A percentile compares a stretch with the other conserved stretches of the same genome.
phyloP scores from a whole-genome alignment of 495 filamentous ascomycete genomes.

The Lasiosphaeria hispida region DNA sequence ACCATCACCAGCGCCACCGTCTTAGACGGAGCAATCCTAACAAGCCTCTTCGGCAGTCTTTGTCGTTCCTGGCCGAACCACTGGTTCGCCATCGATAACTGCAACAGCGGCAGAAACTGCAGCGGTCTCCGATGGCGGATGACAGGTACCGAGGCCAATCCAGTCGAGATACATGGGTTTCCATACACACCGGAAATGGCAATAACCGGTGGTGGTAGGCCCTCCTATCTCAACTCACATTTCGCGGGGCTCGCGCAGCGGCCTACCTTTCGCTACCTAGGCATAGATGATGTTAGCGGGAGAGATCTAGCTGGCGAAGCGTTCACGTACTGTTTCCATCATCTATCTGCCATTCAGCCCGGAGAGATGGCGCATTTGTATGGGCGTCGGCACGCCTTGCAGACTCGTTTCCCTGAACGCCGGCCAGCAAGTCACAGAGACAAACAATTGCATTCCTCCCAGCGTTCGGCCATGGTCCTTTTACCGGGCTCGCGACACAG shows the following conservation, averaged over 20 bases:
- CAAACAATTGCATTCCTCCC: no score
- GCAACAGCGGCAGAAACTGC: no score
- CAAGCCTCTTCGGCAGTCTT: not conserved
- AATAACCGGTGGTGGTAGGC: no score
- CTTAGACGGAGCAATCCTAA: not conserved
- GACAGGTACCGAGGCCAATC: no score
- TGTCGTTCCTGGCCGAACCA: no score
- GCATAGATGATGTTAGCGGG: not conserved
- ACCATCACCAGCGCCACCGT: no score
- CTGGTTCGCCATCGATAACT: no score
- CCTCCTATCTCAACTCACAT: not conserved
- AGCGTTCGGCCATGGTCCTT: no score
- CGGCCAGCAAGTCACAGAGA: not conserved
- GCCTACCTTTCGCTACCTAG: no score
- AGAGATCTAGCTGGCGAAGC: not conserved
- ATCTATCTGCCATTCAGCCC: not conserved
- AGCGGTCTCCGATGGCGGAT: no score
- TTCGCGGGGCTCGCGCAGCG: not conserved
- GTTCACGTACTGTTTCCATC: not conserved
- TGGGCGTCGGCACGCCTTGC: slow-evolving; percentile 4
- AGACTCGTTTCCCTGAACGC: not conserved
- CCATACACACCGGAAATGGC: no score
- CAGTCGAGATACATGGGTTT: no score
- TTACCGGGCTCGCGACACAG: not conserved
- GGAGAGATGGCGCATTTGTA: not conserved